Conservation (phyloP, 495 filamentous ascomycete genomes). For the Aspergillus campestris region DNA sequence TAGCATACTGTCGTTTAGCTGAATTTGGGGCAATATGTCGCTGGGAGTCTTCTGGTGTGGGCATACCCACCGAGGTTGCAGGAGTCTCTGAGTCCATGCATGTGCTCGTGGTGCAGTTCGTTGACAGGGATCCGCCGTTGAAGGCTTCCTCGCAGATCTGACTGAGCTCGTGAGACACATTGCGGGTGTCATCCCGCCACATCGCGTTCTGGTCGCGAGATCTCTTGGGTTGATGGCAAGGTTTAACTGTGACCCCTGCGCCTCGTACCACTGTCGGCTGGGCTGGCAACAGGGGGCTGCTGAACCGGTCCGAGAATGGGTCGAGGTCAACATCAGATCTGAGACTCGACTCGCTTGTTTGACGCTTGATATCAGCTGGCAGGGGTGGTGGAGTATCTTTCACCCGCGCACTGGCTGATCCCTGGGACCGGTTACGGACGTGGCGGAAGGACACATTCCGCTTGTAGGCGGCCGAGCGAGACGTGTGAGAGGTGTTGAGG, state of each 20-base stretch:
- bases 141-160: slow-evolving; percentile 77
- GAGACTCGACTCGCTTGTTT: slow-evolving; percentile 24
- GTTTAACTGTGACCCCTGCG: slow-evolving; percentile 18
- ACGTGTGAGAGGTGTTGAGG: slow-evolving; percentile 37
- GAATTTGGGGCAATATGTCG: slow-evolving; percentile 5
- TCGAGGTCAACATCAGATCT: slow-evolving; percentile 13
- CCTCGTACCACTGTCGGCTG: slow-evolving; percentile 33
- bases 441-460: slow-evolving; percentile 78
- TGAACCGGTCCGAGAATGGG: slow-evolving; percentile 13
- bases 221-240: slow-evolving; percentile 27
- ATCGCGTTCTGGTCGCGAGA: slow-evolving; percentile 35
- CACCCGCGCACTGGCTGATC: slow-evolving; percentile 21
- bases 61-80: slow-evolving; percentile 39
- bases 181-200: slow-evolving; percentile 54
- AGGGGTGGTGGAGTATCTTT: slow-evolving; percentile 1
- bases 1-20: not conserved
- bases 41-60: slow-evolving; percentile 18
- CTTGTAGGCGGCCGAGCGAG: slow-evolving; percentile 55
- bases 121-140: slow-evolving; percentile 57
- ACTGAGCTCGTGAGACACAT: slow-evolving; percentile 58
- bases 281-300: slow-evolving; percentile 33
- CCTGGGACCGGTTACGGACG: slow-evolving; percentile 35
- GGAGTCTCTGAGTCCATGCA: slow-evolving; percentile 44
- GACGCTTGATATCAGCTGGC: slow-evolving; percentile 12
- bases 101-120: slow-evolving; percentile 35